Evolutionary conservation across 371 early-diverging fungal genomes (phyloP), one percentile per base, ranked within the genome.

Genomic region (Saksenaea oblongispora): DNA sequence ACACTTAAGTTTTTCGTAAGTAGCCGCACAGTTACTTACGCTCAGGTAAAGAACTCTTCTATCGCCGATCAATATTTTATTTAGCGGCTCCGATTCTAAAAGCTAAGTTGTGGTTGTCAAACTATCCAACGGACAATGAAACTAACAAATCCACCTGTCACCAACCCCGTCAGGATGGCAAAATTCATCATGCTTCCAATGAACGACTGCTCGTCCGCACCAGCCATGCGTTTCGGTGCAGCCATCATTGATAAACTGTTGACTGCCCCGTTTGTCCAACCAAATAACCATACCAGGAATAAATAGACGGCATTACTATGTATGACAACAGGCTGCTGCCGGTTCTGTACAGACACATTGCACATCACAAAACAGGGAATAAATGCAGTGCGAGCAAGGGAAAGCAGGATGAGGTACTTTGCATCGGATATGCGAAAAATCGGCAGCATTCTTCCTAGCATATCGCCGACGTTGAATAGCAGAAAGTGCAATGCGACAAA

Each of bases 401-500:
- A 74, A 0, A 74, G 55, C 1, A 63, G 14, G 11, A 73, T 39
- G 13, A 85, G 71, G 26, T 71, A 59, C 22, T 73, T 34, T 1
- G 44, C 69, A 57, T 63, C 71, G 61, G 44, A 53, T 53, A 66
- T 62, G 39, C 62, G 56, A 10, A 58, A 15, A 4, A 69, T 71
- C 3, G 72, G 72, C 27, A 63, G 75, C 0, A 34, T 44, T 18
- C 78, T 75, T 31, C 90, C 90, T 5, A 80, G 7, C 73, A 80
- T 83, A 62, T 90, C 90, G 44, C 88, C 89, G 28, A 82, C 1
- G 66, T 85, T 87, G 66, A 72, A 89, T 14, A 74, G 36, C 42
- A 90, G 66, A 64, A 88, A 90, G 60, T 85, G 85, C 61, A 87
- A 63, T 26, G 84, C 83, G 8, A 84, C 70, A 66, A 89, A 82